A percentile compares a stretch with the other conserved stretches of the same genome.
These are phyloP conservation scores for Vaccinium vitisidaea DNA, from an alignment of 148 eudicot species.

Conservation along the genomic window DNA sequence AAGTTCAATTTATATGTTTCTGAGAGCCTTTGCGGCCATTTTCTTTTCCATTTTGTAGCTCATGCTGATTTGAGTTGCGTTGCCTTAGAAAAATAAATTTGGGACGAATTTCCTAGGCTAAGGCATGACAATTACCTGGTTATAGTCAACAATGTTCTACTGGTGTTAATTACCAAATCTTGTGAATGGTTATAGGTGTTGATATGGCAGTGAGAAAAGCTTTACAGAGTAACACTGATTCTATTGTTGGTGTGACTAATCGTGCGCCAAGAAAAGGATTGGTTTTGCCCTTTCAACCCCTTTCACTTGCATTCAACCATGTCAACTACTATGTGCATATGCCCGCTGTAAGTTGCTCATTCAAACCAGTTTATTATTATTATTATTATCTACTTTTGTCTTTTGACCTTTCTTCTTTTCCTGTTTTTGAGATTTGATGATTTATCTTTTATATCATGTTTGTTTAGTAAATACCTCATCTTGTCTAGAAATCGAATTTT, in stretches of 20 bases:
- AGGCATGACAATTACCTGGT: background rate
- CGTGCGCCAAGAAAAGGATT: conserved; percentile 36
- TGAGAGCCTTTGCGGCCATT: background rate
- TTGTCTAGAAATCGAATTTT: background rate
- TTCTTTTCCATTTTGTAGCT: conserved; percentile 3
- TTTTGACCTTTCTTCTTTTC: background rate
- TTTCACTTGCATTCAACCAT: conserved; percentile 60
- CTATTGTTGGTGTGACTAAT: conserved; percentile 17
- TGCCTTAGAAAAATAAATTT: background rate
- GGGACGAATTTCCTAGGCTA: background rate
- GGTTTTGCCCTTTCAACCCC: conserved; percentile 68
- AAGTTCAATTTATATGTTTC: background rate
- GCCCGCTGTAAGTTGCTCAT: conserved; percentile 53
- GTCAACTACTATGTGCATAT: conserved; percentile 63
- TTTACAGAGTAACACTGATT: conserved; percentile 14
- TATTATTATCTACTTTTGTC: background rate
- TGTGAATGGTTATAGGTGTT: conserved; percentile 12
- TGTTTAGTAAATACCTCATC: background rate
- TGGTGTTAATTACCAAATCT: background rate
- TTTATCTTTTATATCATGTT: background rate
- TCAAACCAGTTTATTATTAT: too few relatives aligned
- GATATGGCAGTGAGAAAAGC: conserved; percentile 21
- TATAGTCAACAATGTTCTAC: conserved; percentile 1
- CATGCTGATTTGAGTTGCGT: background rate
- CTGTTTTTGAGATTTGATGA: background rate